These are phyloP conservation scores for Mucor ambiguus DNA, from an alignment of 371 early-diverging fungal species.

Conservation along the genomic window DNA sequence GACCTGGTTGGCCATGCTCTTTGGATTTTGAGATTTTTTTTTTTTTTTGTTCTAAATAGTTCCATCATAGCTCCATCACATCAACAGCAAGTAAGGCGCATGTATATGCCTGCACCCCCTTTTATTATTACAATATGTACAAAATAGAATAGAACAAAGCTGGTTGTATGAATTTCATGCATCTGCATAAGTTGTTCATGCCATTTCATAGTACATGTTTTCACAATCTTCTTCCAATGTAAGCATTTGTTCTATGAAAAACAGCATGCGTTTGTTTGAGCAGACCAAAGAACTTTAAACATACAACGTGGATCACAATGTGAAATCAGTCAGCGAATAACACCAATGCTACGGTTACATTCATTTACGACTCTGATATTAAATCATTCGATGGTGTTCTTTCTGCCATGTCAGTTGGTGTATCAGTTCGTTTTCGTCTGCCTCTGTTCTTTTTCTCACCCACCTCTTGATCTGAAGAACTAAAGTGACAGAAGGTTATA, in stretches of 20 bases:
- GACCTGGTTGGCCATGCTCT: neutral
- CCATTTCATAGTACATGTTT: too few relatives aligned
- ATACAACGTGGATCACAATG: neutral
- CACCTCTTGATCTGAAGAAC: neutral
- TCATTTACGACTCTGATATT: neutral
- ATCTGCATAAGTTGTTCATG: too few relatives aligned
- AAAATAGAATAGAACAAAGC: neutral
- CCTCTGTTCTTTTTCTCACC: neutral
- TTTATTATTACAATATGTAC: neutral
- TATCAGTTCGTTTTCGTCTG: neutral
- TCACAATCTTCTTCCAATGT: too few relatives aligned
- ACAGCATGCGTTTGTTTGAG: too few relatives aligned
- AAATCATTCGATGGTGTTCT: neutral
- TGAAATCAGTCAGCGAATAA: neutral
- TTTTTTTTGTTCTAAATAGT: neutral
- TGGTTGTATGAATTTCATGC: neutral
- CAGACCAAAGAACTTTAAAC: too few relatives aligned
- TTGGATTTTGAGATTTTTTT: too few relatives aligned
- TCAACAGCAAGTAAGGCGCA: neutral
- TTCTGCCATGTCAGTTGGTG: neutral
- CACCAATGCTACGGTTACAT: neutral
- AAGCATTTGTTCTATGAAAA: too few relatives aligned
- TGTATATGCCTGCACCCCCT: neutral
- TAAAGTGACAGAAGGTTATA: neutral
- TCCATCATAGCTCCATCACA: neutral